Evolutionary conservation across 352 stramenopile genomes (phyloP), one percentile per base, ranked within the genome.

Genomic region (Stephanocyclus meneghinianus): DNA sequence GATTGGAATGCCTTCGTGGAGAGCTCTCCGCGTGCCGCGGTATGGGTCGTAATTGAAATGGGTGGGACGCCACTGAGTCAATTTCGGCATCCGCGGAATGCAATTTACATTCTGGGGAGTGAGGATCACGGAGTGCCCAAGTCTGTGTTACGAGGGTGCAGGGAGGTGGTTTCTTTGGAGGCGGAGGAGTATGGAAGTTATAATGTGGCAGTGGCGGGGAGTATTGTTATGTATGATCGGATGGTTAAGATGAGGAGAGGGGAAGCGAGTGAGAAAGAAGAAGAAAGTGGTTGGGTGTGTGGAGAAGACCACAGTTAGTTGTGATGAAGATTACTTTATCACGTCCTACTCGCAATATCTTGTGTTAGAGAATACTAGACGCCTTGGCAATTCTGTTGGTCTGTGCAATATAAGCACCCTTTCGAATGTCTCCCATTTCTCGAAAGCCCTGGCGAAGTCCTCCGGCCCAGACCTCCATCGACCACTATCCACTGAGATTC

Each of bases 11-110:
- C 67, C 16, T 84, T 87, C 63, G 70, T 56, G 1, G 63, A 80
- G 55, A 73, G 18, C 6, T 50, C 76, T 16, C 80, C 80, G 0
- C 79, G 71, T 37, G 18, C 30, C 13, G 71, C 76, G 26, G 71
- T 76, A 13, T 84, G 66, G 76, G 80, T 87, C 18, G 76, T 57
- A 5, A 73, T 89, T 53, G 83, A 89, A 60, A 89, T 89, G 83
- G 83, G 79, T 30, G 83, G 83, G 0, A 69, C 47, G 35, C 74
- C 73, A 0, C 56, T 89, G 9, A 47, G 35, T 8, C 53, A 84
- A n/a, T 89, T 83, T 68, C 35, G 63, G 44, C 83, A 89, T 62
- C 83, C 83, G 18, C 29, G 70, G 0, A 81, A 85, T 72, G 74
- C 75, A 13, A 80, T 87, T 40, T 89, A 89, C 21, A 71, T 89